Evolutionary conservation across 2,329 filamentous ascomycete species (phyloP), one percentile per base, ranked within the genome.

Genomic region (Metarhizium brunneum): DNA sequence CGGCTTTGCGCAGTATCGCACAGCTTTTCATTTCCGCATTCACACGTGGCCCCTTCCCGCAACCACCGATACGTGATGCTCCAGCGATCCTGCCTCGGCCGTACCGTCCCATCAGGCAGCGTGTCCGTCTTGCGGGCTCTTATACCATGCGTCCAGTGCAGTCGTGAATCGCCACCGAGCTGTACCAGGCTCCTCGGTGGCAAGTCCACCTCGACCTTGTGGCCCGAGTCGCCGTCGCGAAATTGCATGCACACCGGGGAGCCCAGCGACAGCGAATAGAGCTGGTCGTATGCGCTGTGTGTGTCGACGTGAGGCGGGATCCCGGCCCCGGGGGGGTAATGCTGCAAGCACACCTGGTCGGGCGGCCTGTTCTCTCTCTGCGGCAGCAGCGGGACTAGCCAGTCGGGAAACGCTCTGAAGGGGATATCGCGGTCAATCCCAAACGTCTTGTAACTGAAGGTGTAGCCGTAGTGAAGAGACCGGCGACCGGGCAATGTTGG

Each of bases 251-350:
- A 57, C 1, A 77, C 64, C 0, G 72, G 68, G 0, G 68, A 63
- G 0, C 75, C 75, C 1, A 76, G 69, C 0, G 73, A 76, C 1
- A 78, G 60, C 11, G 73, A 66, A 55, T 77, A 78, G 2, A 78
- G 68, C 60, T 76, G 73, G 55, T 72, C 74, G 36, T 71, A 73
- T 0, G 71, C 43, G 54, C 56, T 56, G 65, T 83, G 81, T 3
- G 81, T 81, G 66, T 84, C 81, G 54, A 80, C 80, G 61, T 84
- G 81, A 0, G 81, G 81, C 10, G 81, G 81, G 60, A 84, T 84
- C 2, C 81, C 81, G 0, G 76, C 71, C 6, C 81, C 81, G 0
- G 81, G 81, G 0, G 81, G 77, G 62, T 84, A 84, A 63, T 82
- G 76, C 66, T 84, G 81, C 16, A 83, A 68, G 59, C 80, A 83